Evolutionary conservation across 2,329 filamentous ascomycete genomes (phyloP).

Genomic region (Lojkania enalia): DNA sequence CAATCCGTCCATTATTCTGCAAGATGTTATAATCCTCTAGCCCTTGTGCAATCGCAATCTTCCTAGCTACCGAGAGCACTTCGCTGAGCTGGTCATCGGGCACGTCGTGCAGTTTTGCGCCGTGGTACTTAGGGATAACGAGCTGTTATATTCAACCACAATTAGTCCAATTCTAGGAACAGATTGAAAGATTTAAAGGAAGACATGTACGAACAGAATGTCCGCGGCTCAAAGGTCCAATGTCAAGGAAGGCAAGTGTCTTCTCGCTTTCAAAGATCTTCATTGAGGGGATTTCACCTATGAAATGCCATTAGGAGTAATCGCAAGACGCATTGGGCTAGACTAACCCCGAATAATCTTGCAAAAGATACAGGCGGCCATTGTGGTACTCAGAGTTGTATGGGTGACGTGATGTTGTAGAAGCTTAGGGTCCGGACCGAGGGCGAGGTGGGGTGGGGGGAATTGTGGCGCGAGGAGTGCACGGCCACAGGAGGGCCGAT

Average conservation of each 20-base stretch:
- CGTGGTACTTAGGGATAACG: constrained; percentile 94
- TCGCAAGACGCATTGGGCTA: neutral
- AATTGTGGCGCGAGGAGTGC: too few relatives aligned
- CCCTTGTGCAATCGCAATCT: constrained; percentile 75
- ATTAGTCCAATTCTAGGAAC: neutral
- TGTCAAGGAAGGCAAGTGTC: constrained; percentile 93
- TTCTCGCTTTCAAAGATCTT: constrained; percentile 96
- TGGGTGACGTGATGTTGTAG: constrained; percentile 28
- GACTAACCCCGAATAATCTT: constrained; percentile 87
- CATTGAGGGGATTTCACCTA: constrained; percentile 93
- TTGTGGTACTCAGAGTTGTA: constrained; percentile 41
- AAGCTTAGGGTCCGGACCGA: too few relatives aligned
- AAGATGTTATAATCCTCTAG: constrained; percentile 87
- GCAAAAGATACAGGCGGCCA: constrained; percentile 90
- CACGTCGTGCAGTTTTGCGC: constrained; percentile 87
- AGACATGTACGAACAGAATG: constrained; percentile 70
- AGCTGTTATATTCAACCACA: constrained; percentile 63
- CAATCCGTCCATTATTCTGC: constrained; percentile 91
- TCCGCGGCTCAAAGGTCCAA: constrained; percentile 83
- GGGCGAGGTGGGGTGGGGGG: too few relatives aligned
- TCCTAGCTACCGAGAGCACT: constrained; percentile 85
- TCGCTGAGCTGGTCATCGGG: constrained; percentile 85
- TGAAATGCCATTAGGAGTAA: neutral
- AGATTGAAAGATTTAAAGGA: neutral
- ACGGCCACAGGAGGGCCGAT: too few relatives aligned